phyloP scores from a whole-genome alignment of 176 grass and related monocot genomes.

The Pontederia crassipes region DNA sequence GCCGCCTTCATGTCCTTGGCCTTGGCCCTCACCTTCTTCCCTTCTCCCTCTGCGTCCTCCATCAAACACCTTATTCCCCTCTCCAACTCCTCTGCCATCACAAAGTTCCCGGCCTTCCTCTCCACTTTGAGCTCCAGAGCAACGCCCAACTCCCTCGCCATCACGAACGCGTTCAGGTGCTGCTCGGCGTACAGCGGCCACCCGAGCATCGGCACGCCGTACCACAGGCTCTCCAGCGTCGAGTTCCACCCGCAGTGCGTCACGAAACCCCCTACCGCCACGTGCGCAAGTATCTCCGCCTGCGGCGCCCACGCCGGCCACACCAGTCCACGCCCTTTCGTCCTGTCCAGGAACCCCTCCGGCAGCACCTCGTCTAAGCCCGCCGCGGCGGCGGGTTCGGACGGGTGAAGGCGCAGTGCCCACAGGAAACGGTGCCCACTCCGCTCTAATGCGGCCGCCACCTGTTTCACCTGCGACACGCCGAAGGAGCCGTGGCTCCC shows the following conservation, averaged over 20 bases:
- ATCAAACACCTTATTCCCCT: conserved; percentile 30
- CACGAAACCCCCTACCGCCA: conserved; percentile 12
- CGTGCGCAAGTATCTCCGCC: background rate
- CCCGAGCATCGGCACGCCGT: too few species aligned
- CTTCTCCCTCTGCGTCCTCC: background rate
- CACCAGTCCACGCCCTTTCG: background rate
- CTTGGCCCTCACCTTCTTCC: too few species aligned
- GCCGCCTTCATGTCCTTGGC: too few species aligned
- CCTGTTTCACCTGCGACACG: background rate
- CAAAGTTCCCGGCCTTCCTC: conserved; percentile 34
- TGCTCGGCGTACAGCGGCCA: too few species aligned
- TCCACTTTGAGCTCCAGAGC: conserved; percentile 34
- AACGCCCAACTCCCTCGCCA: conserved; percentile 39
- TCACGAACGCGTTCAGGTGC: conserved; percentile 18
- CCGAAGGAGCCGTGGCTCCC: background rate
- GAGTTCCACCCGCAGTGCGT: conserved; percentile 20
- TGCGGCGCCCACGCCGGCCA: conserved; percentile 3
- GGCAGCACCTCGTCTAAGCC: background rate
- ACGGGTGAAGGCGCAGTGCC: background rate
- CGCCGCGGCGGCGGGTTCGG: too few species aligned
- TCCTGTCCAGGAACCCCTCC: conserved; percentile 1
- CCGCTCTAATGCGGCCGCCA: background rate
- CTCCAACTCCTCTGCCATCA: conserved; percentile 35
- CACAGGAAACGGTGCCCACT: background rate
- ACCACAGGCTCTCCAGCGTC: too few species aligned